Conservation (phyloP, 2,329 filamentous ascomycete genomes). For the Helminthosporium solani region DNA sequence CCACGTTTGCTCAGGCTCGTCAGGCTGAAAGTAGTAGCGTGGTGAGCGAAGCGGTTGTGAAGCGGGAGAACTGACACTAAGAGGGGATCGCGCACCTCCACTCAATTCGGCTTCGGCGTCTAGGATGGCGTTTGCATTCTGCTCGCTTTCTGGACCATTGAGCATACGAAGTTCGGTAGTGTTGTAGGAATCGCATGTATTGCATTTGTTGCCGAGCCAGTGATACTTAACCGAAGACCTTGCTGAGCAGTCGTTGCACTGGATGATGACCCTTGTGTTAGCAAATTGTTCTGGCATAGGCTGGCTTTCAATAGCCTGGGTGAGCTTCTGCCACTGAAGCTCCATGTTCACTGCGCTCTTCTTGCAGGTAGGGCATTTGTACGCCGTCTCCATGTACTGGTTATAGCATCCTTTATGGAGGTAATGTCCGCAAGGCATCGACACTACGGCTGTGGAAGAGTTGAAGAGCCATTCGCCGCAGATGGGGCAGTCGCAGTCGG, state of each 20-base stretch:
- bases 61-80: slow-evolving; percentile 34
- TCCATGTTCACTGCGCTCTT: slow-evolving; percentile 99
- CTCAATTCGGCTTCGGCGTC: slow-evolving; percentile 28
- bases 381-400: slow-evolving; percentile 83
- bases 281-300: slow-evolving; percentile 87
- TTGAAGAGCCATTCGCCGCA: slow-evolving; percentile 97
- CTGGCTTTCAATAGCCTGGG: slow-evolving; percentile 81
- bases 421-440: slow-evolving; percentile 94
- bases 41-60: slow-evolving; percentile 37
- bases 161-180: slow-evolving; percentile 51
- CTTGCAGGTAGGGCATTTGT: slow-evolving; percentile 95
- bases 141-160: slow-evolving; percentile 40
- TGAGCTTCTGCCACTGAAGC: slow-evolving; percentile 85
- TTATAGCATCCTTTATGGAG: slow-evolving; percentile 90
- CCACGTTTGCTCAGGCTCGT: slow-evolving; percentile 41
- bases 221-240: slow-evolving; percentile 87
- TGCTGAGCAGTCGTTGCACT: slow-evolving; percentile 93
- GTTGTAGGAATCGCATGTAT: slow-evolving; percentile 57
- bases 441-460: slow-evolving; percentile 82
- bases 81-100: slow-evolving; percentile 27
- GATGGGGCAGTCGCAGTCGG: slow-evolving; percentile 94
- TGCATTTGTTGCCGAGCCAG: slow-evolving; percentile 92
- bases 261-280: slow-evolving; percentile 76
- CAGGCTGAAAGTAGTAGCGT: slow-evolving; percentile 40
- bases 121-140: slow-evolving; percentile 35